Percentiles rank a stretch among this genome's conserved stretches.
These are phyloP conservation scores for Breynia disticha DNA, from an alignment of 441 rosid genomes.

Conservation along the genomic window DNA sequence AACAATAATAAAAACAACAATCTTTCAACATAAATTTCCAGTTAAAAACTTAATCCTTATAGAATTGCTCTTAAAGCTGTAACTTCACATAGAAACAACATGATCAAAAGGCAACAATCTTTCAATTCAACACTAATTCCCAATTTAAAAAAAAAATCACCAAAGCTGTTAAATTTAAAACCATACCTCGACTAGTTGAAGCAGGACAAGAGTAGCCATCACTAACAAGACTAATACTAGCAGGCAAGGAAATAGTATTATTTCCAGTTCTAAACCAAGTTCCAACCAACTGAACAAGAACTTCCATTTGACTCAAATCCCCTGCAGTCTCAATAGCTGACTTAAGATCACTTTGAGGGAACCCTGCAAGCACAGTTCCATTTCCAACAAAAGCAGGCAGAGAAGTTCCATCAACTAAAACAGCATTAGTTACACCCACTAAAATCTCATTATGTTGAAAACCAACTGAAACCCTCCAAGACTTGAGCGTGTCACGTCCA, in stretches of 20 bases:
- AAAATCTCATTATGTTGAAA: constrained; percentile 57
- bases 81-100: no score
- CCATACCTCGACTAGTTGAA: constrained; percentile 43
- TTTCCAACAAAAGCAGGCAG: constrained; percentile 58
- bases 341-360: constrained; percentile 57
- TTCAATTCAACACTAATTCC: background rate
- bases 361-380: constrained; percentile 70
- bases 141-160: background rate
- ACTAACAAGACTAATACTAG: constrained; percentile 45
- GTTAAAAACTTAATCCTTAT: no score
- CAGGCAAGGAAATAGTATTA: constrained; percentile 49
- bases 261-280: constrained; percentile 67
- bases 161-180: background rate
- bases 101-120: background rate
- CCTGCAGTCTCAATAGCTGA: constrained; percentile 89
- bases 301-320: constrained; percentile 64
- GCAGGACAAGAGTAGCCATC: constrained; percentile 57
- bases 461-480: constrained; percentile 67
- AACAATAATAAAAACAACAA: no score
- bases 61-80: no score
- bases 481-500: constrained; percentile 56
- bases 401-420: constrained; percentile 52
- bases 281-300: constrained; percentile 52
- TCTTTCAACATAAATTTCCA: no score
- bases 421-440: constrained; percentile 53